A percentile compares a stretch with the other conserved stretches of the same genome.
These are phyloP conservation scores for Plectranthus barbatus DNA, from an alignment of 257 asterid genomes.

Conservation along the genomic window DNA sequence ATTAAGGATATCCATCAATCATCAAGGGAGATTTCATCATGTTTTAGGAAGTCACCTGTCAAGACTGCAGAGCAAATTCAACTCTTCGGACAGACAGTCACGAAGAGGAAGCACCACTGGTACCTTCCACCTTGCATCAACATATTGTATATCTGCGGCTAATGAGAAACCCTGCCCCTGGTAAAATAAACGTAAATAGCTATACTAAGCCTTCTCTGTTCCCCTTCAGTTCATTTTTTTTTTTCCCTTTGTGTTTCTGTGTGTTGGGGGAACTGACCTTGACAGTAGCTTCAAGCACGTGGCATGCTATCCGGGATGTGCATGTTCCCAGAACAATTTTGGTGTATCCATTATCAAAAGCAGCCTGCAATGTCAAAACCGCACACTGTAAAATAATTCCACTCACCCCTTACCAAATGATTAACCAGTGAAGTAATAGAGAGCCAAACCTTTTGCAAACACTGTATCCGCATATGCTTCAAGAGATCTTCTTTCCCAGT, in stretches of 20 bases:
- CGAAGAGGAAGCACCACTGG: conserved; percentile 88
- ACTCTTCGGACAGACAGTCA: conserved; percentile 76
- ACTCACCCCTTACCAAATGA: neutral
- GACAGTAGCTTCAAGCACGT: conserved; percentile 88
- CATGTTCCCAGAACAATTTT: conserved; percentile 46
- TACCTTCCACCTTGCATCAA: conserved; percentile 80
- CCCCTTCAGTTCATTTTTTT: neutral
- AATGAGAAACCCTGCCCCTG: conserved; percentile 93
- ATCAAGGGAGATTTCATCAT: neutral
- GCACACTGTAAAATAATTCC: neutral
- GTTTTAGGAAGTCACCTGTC: conserved; percentile 50
- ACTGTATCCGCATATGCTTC: conserved; percentile 45
- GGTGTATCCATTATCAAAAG: conserved; percentile 71
- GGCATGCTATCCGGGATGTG: conserved; percentile 79
- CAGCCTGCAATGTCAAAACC: conserved; percentile 46
- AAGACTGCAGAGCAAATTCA: conserved; percentile 63
- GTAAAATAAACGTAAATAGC: neutral
- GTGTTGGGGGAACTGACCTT: conserved; percentile 35
- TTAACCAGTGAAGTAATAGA: conserved; percentile 9
- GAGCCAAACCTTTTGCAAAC: conserved; percentile 69
- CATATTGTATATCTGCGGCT: conserved; percentile 87
- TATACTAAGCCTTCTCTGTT: conserved; percentile 4
- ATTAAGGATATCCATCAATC: conserved; percentile 1
- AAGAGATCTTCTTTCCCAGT: conserved; percentile 78
- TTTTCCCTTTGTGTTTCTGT: neutral